phyloP scores from a whole-genome alignment of 2,329 filamentous ascomycete genomes.

The Phialophora chinensis region DNA sequence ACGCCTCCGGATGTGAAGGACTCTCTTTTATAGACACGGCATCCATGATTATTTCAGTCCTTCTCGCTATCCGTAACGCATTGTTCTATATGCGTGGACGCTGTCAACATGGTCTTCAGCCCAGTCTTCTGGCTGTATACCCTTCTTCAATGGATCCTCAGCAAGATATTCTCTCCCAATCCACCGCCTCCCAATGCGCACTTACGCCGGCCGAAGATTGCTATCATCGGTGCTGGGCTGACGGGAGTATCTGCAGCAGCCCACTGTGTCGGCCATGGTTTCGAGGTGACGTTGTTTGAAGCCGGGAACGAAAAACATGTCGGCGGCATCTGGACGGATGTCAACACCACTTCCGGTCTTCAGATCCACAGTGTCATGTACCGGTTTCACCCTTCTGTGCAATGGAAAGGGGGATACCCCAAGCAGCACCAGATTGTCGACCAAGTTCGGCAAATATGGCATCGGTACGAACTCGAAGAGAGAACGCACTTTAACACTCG shows the following conservation, averaged over 20 bases:
- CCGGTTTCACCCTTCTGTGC: conserved; percentile 80
- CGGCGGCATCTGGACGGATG: conserved; percentile 82
- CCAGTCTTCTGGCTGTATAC: conserved; percentile 63
- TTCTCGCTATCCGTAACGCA: not conserved
- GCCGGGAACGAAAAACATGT: conserved; percentile 68
- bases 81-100: not conserved
- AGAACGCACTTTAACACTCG: conserved; percentile 74
- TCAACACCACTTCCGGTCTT: conserved; percentile 81
- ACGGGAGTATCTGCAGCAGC: conserved; percentile 79
- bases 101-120: conserved; percentile 22
- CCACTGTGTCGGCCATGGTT: conserved; percentile 84
- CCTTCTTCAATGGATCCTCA: conserved; percentile 68
- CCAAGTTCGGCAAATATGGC: conserved; percentile 75
- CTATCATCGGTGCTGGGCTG: conserved; percentile 73
- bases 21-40: not conserved
- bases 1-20: conserved; percentile 5
- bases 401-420: conserved; percentile 78
- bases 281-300: conserved; percentile 81
- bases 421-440: conserved; percentile 75
- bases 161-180: conserved; percentile 70
- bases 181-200: conserved; percentile 66
- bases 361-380: conserved; percentile 90
- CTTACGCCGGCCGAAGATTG: conserved; percentile 69
- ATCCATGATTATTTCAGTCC: not conserved
- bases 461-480: conserved; percentile 72